Base-by-base conservation (phyloP, 768 basidiomycete species). In the Lentinula lateritia region DNA sequence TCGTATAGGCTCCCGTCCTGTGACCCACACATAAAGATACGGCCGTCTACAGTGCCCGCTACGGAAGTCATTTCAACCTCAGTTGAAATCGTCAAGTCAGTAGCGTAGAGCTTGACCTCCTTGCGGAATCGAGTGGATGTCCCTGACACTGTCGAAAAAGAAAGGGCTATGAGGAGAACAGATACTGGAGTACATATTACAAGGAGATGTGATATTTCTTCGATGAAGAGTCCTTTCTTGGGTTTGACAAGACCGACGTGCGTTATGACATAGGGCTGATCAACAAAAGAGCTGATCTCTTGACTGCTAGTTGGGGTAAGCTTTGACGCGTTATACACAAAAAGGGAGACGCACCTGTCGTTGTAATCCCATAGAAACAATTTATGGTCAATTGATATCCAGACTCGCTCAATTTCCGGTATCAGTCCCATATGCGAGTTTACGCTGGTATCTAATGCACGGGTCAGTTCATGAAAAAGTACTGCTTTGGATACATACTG, bases 341-440 rank as follows among this genome's bases (percentile, higher is more conserved):
- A 34, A 28, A 20, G 39, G 23, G 41, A 38, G 46, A 78, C 89
- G 60, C 66, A 96, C 95, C 94, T 93, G 66, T 96, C 92, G 39
- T 87, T 77, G 71, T 97, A 99, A 73, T 99, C 94, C 97, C 97
- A 98, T 23, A 99, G 77, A 68, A 97, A 92, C 38, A 99, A 79
- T 67, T 93, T 92, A 72, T 95, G 88, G 75, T 98, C 94, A 61
- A 96, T 90, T 9, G 93, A 90, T 65, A 98, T 90, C 94, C 95
- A 99, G 0, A 91, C 95, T 50, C 94, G 84, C 66, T 96, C 93
- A 63, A 98, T 92, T 67, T 95, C 92, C 28, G 94, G 88, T 70
- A 98, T 83, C 58, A 99, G 74, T 9, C 95, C 95, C 89, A 97
- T 90, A 68, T 91, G 88, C 16, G 90, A 86, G 28, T 84, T 84